Conservation (phyloP, 2,329 filamentous ascomycete species). For the Fusarium acutatum region DNA sequence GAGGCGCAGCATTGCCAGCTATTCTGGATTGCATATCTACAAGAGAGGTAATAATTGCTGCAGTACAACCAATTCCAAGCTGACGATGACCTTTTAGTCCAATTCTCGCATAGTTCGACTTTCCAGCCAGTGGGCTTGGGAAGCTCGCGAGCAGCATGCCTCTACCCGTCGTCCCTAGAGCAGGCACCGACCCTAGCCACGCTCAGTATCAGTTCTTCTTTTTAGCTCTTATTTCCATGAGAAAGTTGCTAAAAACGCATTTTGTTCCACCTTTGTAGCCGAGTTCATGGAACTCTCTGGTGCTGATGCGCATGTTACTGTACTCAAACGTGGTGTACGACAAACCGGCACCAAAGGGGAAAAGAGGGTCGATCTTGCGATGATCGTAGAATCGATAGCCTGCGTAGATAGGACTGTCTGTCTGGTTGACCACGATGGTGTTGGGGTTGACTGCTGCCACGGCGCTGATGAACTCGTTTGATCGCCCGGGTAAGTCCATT, state of each 20-base stretch:
- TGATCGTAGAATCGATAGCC: slow-evolving; percentile 76
- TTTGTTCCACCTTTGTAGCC: slow-evolving; percentile 20
- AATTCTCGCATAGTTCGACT: slow-evolving; percentile 27
- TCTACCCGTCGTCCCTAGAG: slow-evolving; percentile 12
- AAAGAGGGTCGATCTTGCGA: slow-evolving; percentile 54
- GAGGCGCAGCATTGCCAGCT: slow-evolving; percentile 22
- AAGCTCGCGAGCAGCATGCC: slow-evolving; percentile 19
- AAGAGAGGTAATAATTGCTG: slow-evolving; percentile 7
- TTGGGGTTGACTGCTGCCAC: not conserved
- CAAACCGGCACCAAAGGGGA: slow-evolving; percentile 19
- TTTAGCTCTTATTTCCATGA: slow-evolving; percentile 22
- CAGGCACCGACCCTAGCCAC: slow-evolving; percentile 1
- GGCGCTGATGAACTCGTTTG: not conserved
- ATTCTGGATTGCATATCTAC: slow-evolving; percentile 27
- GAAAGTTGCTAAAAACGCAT: slow-evolving; percentile 25
- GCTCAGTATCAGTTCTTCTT: slow-evolving; percentile 28
- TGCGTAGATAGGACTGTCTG: slow-evolving; percentile 60
- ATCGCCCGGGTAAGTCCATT: not conserved
- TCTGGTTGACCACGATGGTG: not conserved
- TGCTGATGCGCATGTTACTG: slow-evolving; percentile 18
- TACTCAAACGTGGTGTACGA: slow-evolving; percentile 49
- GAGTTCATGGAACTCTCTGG: not conserved
- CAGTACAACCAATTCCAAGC: not conserved
- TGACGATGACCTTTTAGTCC: not conserved
- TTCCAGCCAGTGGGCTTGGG: slow-evolving; percentile 25